Conservation (phyloP, 2,329 filamentous ascomycete genomes). For the Microcyclosporella mali region DNA sequence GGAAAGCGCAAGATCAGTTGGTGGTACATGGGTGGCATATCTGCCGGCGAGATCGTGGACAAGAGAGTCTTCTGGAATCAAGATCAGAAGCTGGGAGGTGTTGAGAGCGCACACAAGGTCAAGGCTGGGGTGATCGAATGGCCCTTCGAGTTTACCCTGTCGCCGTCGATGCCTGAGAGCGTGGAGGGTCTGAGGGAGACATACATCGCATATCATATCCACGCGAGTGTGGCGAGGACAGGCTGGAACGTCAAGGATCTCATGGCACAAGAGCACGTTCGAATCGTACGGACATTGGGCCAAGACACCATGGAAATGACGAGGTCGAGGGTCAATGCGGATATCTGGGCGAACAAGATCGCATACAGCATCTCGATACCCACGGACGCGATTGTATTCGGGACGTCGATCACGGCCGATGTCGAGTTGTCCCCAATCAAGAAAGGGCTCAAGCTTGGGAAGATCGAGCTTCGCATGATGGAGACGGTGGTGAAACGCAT, state of each 20-base stretch:
- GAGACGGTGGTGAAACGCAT: slow-evolving; percentile 59
- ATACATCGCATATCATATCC: slow-evolving; percentile 83
- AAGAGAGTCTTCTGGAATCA: slow-evolving; percentile 44
- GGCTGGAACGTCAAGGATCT: slow-evolving; percentile 87
- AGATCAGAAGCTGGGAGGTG: slow-evolving; percentile 38
- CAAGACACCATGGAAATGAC: slow-evolving; percentile 64
- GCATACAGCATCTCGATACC: slow-evolving; percentile 92
- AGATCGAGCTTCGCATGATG: slow-evolving; percentile 70
- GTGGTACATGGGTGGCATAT: slow-evolving; percentile 34
- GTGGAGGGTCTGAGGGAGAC: slow-evolving; percentile 83
- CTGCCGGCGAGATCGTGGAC: slow-evolving; percentile 35
- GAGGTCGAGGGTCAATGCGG: slow-evolving; percentile 60
- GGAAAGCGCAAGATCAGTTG: slow-evolving; percentile 44
- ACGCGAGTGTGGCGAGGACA: slow-evolving; percentile 72
- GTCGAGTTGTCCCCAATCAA: slow-evolving; percentile 82
- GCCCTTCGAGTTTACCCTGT: slow-evolving; percentile 45
- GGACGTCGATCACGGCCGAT: slow-evolving; percentile 75
- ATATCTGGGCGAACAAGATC: slow-evolving; percentile 96
- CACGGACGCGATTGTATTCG: slow-evolving; percentile 90
- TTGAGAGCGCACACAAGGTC: slow-evolving; percentile 45
- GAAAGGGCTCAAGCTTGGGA: slow-evolving; percentile 82
- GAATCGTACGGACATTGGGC: slow-evolving; percentile 44
- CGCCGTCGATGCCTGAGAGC: slow-evolving; percentile 62
- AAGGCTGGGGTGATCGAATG: slow-evolving; percentile 46
- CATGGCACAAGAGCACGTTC: slow-evolving; percentile 62